Percentiles rank a stretch among this genome's conserved stretches.
Conservation (phyloP, 805 yeast species). For the Myxozyma kluyveri region DNA sequence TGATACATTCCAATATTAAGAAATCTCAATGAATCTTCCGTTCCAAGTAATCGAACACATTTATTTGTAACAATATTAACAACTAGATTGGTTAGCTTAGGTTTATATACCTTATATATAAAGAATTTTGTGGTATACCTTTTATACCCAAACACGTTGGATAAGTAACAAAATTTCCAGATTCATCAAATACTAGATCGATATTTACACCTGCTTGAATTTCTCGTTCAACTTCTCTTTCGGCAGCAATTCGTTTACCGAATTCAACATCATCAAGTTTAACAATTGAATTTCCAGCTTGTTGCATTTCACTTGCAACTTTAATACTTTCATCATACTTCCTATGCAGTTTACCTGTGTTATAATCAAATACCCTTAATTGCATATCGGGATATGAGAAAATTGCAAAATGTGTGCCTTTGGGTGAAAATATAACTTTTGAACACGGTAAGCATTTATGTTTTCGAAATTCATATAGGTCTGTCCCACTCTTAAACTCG, state of each 20-base stretch:
- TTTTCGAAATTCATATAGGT: slow-evolving; percentile 41
- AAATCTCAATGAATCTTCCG: slow-evolving; percentile 37
- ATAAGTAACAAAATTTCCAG: slow-evolving; percentile 36
- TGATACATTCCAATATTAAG: slow-evolving; percentile 36
- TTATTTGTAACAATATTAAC: slow-evolving; percentile 34
- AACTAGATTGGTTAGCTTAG: slow-evolving; percentile 8
- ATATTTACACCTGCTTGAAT: not conserved
- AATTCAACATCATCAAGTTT: slow-evolving; percentile 35
- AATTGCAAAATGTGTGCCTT: slow-evolving; percentile 37
- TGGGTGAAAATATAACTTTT: slow-evolving; percentile 33
- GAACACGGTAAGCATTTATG: slow-evolving; percentile 35
- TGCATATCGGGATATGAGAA: slow-evolving; percentile 39
- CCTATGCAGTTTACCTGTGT: slow-evolving; percentile 39
- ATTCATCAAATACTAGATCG: slow-evolving; percentile 36
- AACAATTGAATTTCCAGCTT: slow-evolving; percentile 30
- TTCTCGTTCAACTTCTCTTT: slow-evolving; percentile 30
- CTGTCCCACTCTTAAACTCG: slow-evolving; percentile 43
- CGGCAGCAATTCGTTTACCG: slow-evolving; percentile 33
- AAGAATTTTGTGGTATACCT: slow-evolving; percentile 1
- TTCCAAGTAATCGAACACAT: slow-evolving; percentile 34
- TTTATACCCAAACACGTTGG: slow-evolving; percentile 38
- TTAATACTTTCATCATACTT: slow-evolving; percentile 37
- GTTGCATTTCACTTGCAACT: slow-evolving; percentile 34
- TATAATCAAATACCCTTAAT: slow-evolving; percentile 39
- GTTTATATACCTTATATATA: not conserved